A percentile compares a stretch with the other conserved stretches of the same genome.
Conservation (phyloP, 495 filamentous ascomycete genomes). For the Talaromyces liani region DNA sequence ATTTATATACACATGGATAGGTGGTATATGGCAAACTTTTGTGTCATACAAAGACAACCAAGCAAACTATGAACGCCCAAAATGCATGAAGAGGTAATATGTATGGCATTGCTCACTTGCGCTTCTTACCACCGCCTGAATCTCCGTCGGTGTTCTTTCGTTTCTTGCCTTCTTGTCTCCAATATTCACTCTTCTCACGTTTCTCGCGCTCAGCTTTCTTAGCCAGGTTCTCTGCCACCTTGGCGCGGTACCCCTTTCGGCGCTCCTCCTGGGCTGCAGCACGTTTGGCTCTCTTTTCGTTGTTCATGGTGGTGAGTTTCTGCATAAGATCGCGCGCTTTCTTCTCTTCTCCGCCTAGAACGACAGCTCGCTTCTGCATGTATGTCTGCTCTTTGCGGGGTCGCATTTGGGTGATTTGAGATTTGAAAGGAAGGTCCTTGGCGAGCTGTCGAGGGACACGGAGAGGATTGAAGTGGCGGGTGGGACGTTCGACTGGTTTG, state of each 20-base stretch:
- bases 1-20: not conserved
- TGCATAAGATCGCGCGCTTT: slow-evolving; percentile 84
- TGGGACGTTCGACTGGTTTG: slow-evolving; percentile 68
- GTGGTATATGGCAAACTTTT: slow-evolving; percentile 9
- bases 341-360: slow-evolving; percentile 77
- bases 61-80: not conserved
- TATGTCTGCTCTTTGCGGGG: slow-evolving; percentile 78
- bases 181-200: slow-evolving; percentile 87
- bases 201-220: slow-evolving; percentile 78
- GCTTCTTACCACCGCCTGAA: slow-evolving; percentile 61
- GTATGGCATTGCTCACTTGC: not conserved
- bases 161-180: slow-evolving; percentile 93
- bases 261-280: slow-evolving; percentile 78
- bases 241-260: slow-evolving; percentile 66
- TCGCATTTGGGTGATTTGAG: slow-evolving; percentile 77
- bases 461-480: slow-evolving; percentile 89
- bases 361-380: slow-evolving; percentile 87
- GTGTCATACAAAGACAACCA: not conserved
- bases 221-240: slow-evolving; percentile 67
- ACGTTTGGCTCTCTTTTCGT: slow-evolving; percentile 81
- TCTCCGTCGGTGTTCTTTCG: slow-evolving; percentile 56
- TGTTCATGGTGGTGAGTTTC: slow-evolving; percentile 84
- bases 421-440: slow-evolving; percentile 83
- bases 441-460: slow-evolving; percentile 79
- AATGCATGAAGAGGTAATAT: not conserved